A percentile compares a stretch with the other conserved stretches of the same genome.
Evolutionary conservation across 2,329 filamentous ascomycete genomes (phyloP).

Genomic region (Talaromyces sp.): DNA sequence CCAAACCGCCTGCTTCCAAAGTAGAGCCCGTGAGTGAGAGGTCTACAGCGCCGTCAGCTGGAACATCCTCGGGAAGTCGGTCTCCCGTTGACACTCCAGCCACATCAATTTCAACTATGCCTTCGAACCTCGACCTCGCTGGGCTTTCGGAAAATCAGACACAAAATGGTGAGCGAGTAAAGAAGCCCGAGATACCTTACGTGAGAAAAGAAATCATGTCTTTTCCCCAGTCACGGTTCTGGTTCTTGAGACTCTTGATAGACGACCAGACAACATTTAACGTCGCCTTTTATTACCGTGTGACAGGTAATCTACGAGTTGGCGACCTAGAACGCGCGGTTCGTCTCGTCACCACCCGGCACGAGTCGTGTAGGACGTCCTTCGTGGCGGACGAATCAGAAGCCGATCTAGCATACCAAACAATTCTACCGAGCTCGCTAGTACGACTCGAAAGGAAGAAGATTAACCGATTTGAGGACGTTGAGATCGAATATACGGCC

Average conservation of each 20-base stretch:
- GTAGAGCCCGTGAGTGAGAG: background rate
- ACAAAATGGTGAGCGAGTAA: background rate
- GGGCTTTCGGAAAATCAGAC: background rate
- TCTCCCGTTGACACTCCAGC: background rate
- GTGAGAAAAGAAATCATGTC: slow-evolving; percentile 28
- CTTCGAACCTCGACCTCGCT: background rate
- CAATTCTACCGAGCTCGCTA: slow-evolving; percentile 20
- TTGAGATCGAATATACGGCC: slow-evolving; percentile 21
- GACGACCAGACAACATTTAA: slow-evolving; percentile 35
- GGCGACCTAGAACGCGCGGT: slow-evolving; percentile 30
- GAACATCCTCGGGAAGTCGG: background rate
- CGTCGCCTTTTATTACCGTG: slow-evolving; percentile 24
- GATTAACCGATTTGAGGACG: slow-evolving; percentile 24
- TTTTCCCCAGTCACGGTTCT: slow-evolving; percentile 40
- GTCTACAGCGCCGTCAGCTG: background rate
- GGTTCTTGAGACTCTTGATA: slow-evolving; percentile 25
- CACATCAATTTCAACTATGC: background rate
- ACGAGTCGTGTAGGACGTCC: slow-evolving; percentile 29
- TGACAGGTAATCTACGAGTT: slow-evolving; percentile 31
- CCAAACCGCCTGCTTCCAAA: background rate
- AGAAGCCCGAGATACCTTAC: background rate
- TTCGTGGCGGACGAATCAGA: slow-evolving; percentile 20
- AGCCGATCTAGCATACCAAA: slow-evolving; percentile 25
- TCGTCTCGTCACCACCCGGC: slow-evolving; percentile 22
- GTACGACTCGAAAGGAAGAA: slow-evolving; percentile 27